Evolutionary conservation across 495 filamentous ascomycete genomes (phyloP).

Genomic region (Filosporella fistucella): DNA sequence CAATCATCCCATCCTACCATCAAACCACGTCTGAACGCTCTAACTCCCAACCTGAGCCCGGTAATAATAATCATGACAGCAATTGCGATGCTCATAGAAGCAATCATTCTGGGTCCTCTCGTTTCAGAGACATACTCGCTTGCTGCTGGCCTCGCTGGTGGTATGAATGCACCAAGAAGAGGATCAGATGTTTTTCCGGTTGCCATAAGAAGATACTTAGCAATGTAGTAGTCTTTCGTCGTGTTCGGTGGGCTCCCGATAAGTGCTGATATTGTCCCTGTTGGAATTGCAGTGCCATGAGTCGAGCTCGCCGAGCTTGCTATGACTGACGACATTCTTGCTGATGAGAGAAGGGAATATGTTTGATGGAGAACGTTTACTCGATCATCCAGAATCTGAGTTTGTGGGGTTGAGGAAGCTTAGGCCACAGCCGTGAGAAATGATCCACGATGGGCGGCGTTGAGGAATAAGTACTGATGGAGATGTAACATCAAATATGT

Average conservation of each 20-base stretch:
- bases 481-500: too few relatives aligned
- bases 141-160: neutral
- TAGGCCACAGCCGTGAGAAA: too few relatives aligned
- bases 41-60: neutral
- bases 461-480: too few relatives aligned
- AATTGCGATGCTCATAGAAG: neutral
- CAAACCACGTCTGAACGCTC: neutral
- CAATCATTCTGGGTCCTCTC: neutral
- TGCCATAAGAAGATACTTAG: neutral
- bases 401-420: too few relatives aligned
- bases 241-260: constrained; percentile 2
- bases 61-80: constrained; percentile 4
- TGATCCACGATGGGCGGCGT: too few relatives aligned
- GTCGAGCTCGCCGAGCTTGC: neutral
- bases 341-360: too few relatives aligned
- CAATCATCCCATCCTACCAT: constrained; percentile 2
- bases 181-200: neutral
- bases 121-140: neutral
- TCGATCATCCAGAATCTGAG: too few relatives aligned
- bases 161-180: neutral
- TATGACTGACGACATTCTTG: neutral
- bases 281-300: neutral
- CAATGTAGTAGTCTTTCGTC: constrained; percentile 2
- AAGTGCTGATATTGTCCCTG: constrained; percentile 2
- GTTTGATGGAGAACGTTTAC: too few relatives aligned